A percentile compares a stretch with the other conserved stretches of the same genome.
phyloP scores from a whole-genome alignment of 306 rosid genomes.

The Cucurbita maxima region DNA sequence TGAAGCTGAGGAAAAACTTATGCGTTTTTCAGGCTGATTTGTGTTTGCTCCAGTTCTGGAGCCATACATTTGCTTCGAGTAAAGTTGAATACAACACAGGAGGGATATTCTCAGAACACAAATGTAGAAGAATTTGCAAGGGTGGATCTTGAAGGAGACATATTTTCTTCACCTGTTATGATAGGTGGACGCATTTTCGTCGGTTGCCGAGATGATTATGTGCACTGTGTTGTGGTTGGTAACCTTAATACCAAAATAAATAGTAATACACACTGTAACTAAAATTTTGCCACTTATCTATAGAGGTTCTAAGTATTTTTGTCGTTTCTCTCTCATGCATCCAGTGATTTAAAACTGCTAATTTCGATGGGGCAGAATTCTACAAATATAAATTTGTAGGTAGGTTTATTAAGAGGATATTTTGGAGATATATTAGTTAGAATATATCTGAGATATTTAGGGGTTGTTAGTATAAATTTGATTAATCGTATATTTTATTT shows the following conservation, averaged over 20 bases:
- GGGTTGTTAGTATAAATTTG: too few species aligned
- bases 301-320: too few species aligned
- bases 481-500: too few species aligned
- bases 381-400: too few species aligned
- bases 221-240: conserved; percentile 31
- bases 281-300: not conserved
- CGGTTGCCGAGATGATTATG: conserved; percentile 72
- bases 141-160: conserved; percentile 40
- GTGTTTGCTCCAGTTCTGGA: conserved; percentile 74
- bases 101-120: conserved; percentile 1
- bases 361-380: too few species aligned
- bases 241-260: not conserved
- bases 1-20: not conserved
- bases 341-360: too few species aligned
- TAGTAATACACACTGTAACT: not conserved
- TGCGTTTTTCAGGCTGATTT: conserved; percentile 39
- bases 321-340: too few species aligned
- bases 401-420: too few species aligned
- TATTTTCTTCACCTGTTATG: conserved; percentile 84
- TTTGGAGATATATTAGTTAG: too few species aligned
- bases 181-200: conserved; percentile 63
- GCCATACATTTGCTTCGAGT: conserved; percentile 41
- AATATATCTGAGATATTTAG: too few species aligned
- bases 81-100: conserved; percentile 7
- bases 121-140: conserved; percentile 46